Base-by-base conservation (phyloP, 2,329 filamentous ascomycete species). In the Myriosclerotinia curreyana region DNA sequence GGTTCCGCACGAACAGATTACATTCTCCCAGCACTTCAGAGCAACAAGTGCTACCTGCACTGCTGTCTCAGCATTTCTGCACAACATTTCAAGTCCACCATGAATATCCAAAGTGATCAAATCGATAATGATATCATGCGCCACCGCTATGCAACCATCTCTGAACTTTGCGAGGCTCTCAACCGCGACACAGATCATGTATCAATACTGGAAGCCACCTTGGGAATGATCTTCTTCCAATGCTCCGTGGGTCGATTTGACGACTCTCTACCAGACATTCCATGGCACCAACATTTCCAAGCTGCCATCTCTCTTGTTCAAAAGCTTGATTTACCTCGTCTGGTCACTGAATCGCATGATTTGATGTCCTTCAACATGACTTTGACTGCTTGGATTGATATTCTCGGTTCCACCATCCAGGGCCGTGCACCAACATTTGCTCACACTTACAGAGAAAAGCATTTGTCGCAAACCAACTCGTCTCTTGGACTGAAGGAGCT, bases 221-320 rank as follows among this genome's bases (percentile, higher is more conserved):
- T 98, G 6, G 92, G 91, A 60, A 92, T 98, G 85, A 96, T 97
- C 75, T 95, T 96, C 79, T 96, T 97, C 80, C 92, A 96, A 75
- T 95, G 90, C 78, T 89, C 91, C 34, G 94, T 98, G 68, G 94
- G 94, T 62, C 86, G 91, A 71, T 87, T 89, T 44, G 89, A 95
- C 71, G 92, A 97, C 74, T 84, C 84, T 54, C 85, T 97, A 31
- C 89, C 91, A 20, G 93, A 98, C 75, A 96, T 98, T 71, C 88
- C 93, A 28, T 99, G 95, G 95, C 91, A 94, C 79, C 91, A 96
- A 75, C 95, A 99, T 80, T 97, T 98, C 79, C 90, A 96, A 76
- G 93, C 93, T 4, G 94, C 89, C 25, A 89, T 90, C 70, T 92
- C 87, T 71, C 83, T 98, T 61, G 90, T 96, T 31, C 86, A 90